Base-by-base conservation (phyloP, 352 stramenopile species). In the Phytophthora palmivora region DNA sequence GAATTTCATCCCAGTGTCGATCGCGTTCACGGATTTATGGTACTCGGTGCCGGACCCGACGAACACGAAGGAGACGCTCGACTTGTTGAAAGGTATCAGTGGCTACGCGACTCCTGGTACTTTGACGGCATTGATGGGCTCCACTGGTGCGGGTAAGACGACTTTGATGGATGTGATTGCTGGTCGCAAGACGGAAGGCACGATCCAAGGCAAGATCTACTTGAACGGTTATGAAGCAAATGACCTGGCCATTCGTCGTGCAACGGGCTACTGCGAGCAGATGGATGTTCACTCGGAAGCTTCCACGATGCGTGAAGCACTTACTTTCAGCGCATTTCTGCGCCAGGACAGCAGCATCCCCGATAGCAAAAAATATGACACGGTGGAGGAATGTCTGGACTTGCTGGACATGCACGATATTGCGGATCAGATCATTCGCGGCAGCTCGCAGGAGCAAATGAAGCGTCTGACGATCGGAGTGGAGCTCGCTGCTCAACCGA, bases 81-180 rank as follows among this genome's bases (percentile, higher is more conserved):
- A 55, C 36, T 63, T 63, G 26, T 36, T 63, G 12, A 63, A 63
- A 12, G 54, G 30, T 58, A 95, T 88, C 47, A 74, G 38, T 9
- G 78, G 74, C 1, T 65, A 61, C n/a, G 62, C 70, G 1, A 26
- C 36, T 4, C 76, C 72, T 10, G 96, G 90, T 9, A 97, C 91
- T 1, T 70, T 97, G 14, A 88, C 96, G 52, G 90, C 97, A 68
- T 82, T 97, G 7, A 91, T 98, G 46, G 76, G 78, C 11, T 70
- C 64, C 4, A 72, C 56, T 12, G 80, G 82, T 44, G 86, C 92
- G 5, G 68, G 92, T 18, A 76, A 92, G 34, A 55, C 54, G 44
- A 63, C 54, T 10, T 37, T 63, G 34, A 63, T 63, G 54, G 54
- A 63, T 19, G 54, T 63, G 6, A 63, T 63, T 33, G 54, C 54